phyloP scores from a whole-genome alignment of 2,329 filamentous ascomycete species.

The Trichoderma harzianum region DNA sequence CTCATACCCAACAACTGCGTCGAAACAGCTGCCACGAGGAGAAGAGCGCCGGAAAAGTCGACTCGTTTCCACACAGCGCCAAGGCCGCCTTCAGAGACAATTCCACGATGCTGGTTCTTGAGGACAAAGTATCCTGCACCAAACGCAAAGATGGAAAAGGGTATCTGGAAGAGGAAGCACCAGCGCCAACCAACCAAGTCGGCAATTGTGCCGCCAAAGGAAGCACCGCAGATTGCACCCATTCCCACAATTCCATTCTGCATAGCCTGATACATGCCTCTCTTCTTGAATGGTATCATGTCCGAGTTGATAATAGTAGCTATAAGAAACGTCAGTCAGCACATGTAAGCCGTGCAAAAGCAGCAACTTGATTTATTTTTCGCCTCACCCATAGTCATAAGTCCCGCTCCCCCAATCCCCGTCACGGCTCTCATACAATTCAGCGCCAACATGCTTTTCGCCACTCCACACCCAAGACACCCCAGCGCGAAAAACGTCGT shows the following conservation, averaged over 20 bases:
- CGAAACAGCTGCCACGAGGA: slow-evolving; percentile 57
- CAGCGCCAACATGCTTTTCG: slow-evolving; percentile 54
- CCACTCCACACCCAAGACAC: slow-evolving; percentile 62
- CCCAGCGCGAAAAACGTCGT: slow-evolving; percentile 59
- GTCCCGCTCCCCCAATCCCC: slow-evolving; percentile 66
- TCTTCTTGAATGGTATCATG: slow-evolving; percentile 54
- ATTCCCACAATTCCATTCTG: slow-evolving; percentile 62
- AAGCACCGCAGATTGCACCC: slow-evolving; percentile 60
- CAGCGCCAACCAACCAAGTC: slow-evolving; percentile 66
- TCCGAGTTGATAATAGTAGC: slow-evolving; percentile 58
- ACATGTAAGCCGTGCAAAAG: background rate
- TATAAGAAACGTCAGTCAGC: slow-evolving; percentile 23
- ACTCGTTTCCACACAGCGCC: slow-evolving; percentile 50
- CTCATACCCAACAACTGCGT: slow-evolving; percentile 54
- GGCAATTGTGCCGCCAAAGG: slow-evolving; percentile 61
- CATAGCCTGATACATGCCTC: slow-evolving; percentile 58
- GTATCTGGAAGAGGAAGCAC: slow-evolving; percentile 62
- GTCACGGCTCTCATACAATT: slow-evolving; percentile 64
- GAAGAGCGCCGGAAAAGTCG: slow-evolving; percentile 54
- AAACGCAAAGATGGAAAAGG: slow-evolving; percentile 54
- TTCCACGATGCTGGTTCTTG: slow-evolving; percentile 26
- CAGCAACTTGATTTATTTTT: background rate
- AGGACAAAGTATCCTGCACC: slow-evolving; percentile 51
- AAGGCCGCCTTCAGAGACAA: slow-evolving; percentile 31
- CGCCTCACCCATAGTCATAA: slow-evolving; percentile 60